A percentile compares a stretch with the other conserved stretches of the same genome.
phyloP scores from a whole-genome alignment of 2,329 filamentous ascomycete species.

The Alternaria arborescens region DNA sequence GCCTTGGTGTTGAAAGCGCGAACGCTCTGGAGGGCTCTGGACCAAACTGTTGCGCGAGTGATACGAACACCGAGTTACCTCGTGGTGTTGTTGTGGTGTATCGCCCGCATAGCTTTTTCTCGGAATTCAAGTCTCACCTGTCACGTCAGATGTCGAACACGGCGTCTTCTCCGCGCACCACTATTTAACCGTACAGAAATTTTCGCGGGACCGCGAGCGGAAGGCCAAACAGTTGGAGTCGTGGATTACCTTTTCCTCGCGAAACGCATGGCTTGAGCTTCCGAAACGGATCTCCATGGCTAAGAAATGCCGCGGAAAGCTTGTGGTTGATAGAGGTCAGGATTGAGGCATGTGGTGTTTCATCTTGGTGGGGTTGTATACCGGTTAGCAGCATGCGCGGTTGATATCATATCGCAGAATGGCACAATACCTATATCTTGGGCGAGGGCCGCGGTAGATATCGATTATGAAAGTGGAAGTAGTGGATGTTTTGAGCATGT shows the following conservation, averaged over 20 bases:
- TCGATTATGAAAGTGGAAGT: neutral
- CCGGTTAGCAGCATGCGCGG: neutral
- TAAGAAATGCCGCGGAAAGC: slow-evolving; percentile 8
- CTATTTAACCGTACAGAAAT: neutral
- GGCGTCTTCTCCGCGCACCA: neutral
- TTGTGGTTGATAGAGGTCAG: slow-evolving; percentile 1
- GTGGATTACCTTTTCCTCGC: slow-evolving; percentile 3
- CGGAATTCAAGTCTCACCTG: neutral
- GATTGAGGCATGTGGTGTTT: neutral
- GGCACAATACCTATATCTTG: neutral
- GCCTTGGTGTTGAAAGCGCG: neutral
- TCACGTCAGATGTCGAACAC: slow-evolving; percentile 1
- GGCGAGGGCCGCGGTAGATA: neutral
- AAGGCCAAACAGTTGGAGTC: slow-evolving; percentile 1
- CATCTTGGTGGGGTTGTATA: neutral
- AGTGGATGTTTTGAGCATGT: neutral
- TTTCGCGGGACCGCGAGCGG: neutral
- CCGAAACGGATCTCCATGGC: neutral
- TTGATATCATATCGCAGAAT: slow-evolving; percentile 2
- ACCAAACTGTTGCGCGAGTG: neutral
- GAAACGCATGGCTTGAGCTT: slow-evolving; percentile 3
- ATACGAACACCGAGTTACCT: neutral
- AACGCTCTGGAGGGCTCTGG: slow-evolving; percentile 4
- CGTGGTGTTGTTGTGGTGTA: neutral
- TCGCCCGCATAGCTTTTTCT: neutral